Percentiles rank a stretch among this genome's conserved stretches.
Evolutionary conservation across 225 moss, liverwort and hornwort genomes (phyloP).

Genomic region (Takakia lepidozioides): DNA sequence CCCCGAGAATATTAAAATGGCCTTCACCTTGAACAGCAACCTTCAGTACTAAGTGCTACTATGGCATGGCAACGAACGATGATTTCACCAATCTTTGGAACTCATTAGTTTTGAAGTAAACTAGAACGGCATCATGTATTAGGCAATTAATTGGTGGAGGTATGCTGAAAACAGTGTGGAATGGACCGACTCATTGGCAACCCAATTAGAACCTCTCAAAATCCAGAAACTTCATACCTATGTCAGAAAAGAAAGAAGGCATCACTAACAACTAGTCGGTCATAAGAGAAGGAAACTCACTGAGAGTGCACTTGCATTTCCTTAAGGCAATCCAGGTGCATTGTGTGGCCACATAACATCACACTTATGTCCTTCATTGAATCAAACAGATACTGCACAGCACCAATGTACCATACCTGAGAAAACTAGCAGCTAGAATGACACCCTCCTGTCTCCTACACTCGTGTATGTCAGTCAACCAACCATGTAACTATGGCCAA

Average conservation of each 20-base stretch:
- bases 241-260: too few species aligned
- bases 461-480: too few species aligned
- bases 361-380: slow-evolving; percentile 75
- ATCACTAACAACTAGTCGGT: too few species aligned
- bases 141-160: too few species aligned
- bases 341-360: slow-evolving; percentile 81
- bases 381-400: slow-evolving; percentile 83
- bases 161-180: background rate
- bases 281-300: slow-evolving; percentile 33
- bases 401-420: background rate
- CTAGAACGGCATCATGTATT: too few species aligned
- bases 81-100: too few species aligned
- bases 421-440: background rate
- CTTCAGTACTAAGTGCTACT: background rate
- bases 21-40: too few species aligned
- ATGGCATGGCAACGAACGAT: background rate
- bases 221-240: background rate
- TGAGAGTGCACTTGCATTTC: slow-evolving; percentile 84
- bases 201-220: too few species aligned
- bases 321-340: slow-evolving; percentile 76
- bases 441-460: background rate
- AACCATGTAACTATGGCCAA: too few species aligned
- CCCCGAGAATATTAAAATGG: background rate
- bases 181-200: too few species aligned
- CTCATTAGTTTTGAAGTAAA: too few species aligned